A percentile compares a stretch with the other conserved stretches of the same genome.
These are phyloP conservation scores for Malassezia obtusa DNA, from an alignment of 1,284 basidiomycete genomes.

Conservation along the genomic window DNA sequence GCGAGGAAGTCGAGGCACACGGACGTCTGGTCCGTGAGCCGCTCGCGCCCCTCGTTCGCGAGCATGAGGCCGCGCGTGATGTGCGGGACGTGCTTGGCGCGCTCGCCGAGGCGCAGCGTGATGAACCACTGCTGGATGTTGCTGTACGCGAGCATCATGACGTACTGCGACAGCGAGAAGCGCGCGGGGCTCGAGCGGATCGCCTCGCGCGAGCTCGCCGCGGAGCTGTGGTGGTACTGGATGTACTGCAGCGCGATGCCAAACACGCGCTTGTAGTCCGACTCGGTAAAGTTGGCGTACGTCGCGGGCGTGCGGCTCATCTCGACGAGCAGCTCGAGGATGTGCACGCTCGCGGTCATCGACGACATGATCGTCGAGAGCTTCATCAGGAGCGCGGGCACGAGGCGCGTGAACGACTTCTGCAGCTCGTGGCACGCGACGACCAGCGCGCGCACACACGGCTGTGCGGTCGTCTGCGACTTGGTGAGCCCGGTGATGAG, in stretches of 20 bases:
- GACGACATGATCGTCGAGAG: conserved; percentile 91
- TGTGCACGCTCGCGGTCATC: conserved; percentile 84
- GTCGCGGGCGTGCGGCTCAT: conserved; percentile 69
- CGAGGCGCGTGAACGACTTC: conserved; percentile 67
- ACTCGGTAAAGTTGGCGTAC: conserved; percentile 85
- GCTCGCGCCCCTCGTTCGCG: conserved; percentile 67
- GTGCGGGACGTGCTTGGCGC: conserved; percentile 71
- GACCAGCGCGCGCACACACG: conserved; percentile 80
- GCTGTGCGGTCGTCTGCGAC: conserved; percentile 73
- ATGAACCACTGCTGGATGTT: conserved; percentile 94
- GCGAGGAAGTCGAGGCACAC: conserved; percentile 98
- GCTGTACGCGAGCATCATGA: conserved; percentile 84
- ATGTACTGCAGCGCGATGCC: conserved; percentile 90
- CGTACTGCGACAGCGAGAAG: conserved; percentile 88
- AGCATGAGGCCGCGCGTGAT: conserved; percentile 78
- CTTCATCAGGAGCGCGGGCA: conserved; percentile 69
- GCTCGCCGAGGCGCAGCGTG: conserved; percentile 71
- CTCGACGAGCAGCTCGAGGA: conserved; percentile 81
- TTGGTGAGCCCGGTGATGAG: conserved; percentile 66
- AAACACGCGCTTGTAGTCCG: conserved; percentile 87
- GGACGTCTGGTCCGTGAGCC: conserved; percentile 80
- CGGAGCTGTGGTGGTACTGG: conserved; percentile 55
- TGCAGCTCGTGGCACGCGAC: conserved; percentile 82
- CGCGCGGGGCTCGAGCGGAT: conserved; percentile 47
- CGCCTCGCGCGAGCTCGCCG: conserved; percentile 35